Percentiles rank a stretch among this genome's conserved stretches.
phyloP scores from a whole-genome alignment of 2,329 filamentous ascomycete species.

The Exophiala xenobiotica region DNA sequence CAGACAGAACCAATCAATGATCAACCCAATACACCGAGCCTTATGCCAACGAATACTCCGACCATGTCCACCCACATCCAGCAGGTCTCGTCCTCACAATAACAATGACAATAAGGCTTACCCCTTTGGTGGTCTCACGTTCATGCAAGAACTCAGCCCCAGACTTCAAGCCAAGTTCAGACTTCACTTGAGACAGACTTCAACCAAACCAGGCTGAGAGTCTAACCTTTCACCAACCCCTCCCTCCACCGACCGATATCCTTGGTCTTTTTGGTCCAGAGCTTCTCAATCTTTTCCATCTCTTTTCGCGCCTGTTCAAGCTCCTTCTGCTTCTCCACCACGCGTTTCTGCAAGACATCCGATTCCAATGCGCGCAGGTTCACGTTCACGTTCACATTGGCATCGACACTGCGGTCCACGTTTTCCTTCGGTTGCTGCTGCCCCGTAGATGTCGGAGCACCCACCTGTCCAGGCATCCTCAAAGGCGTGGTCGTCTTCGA shows the following conservation, averaged over 20 bases:
- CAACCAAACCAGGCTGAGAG: neutral
- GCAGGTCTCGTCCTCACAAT: too few species aligned
- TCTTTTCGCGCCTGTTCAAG: conserved; percentile 71
- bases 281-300: conserved; percentile 53
- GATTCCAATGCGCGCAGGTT: conserved; percentile 42
- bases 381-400: neutral
- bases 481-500: conserved; percentile 16
- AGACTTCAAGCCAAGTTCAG: neutral
- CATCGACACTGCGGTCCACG: neutral
- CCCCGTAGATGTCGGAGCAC: neutral
- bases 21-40: too few species aligned
- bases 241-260: conserved; percentile 29
- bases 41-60: too few species aligned
- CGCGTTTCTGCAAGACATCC: conserved; percentile 41
- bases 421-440: neutral
- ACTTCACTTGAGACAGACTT: too few species aligned
- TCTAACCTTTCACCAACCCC: conserved; percentile 17
- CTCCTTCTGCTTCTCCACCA: conserved; percentile 55
- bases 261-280: conserved; percentile 31
- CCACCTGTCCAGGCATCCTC: neutral
- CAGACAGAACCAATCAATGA: too few species aligned
- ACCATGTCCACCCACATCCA: too few species aligned
- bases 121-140: too few species aligned
- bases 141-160: neutral
- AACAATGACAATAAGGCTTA: too few species aligned